phyloP scores from a whole-genome alignment of 768 basidiomycete genomes.

The Boletus patriciae region DNA sequence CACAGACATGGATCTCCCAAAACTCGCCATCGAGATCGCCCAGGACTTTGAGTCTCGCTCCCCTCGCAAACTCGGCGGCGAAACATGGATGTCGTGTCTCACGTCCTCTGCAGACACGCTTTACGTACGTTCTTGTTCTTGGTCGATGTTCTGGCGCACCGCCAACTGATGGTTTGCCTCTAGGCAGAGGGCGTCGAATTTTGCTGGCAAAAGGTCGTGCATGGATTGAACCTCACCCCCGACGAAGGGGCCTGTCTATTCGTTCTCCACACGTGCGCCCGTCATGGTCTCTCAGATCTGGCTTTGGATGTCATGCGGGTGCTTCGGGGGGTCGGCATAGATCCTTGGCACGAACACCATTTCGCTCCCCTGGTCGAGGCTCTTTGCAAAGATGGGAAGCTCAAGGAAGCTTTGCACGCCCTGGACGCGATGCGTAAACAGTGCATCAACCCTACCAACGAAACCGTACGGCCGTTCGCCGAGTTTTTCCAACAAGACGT shows the following conservation, averaged over 20 bases:
- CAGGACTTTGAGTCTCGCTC: constrained; percentile 56
- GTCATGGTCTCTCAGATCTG: constrained; percentile 68
- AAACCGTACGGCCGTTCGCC: constrained; percentile 57
- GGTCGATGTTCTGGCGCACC: background rate
- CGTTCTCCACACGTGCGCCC: constrained; percentile 71
- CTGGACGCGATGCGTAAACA: constrained; percentile 59
- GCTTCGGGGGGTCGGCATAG: constrained; percentile 48
- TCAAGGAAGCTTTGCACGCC: constrained; percentile 63
- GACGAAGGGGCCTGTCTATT: constrained; percentile 74
- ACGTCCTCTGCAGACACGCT: constrained; percentile 59
- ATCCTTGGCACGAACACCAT: constrained; percentile 66
- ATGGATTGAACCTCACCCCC: constrained; percentile 52
- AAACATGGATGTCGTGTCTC: constrained; percentile 68
- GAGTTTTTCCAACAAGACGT: constrained; percentile 45
- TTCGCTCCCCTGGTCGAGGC: constrained; percentile 78
- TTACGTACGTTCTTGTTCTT: constrained; percentile 56
- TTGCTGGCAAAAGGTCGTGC: constrained; percentile 62
- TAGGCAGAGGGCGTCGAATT: constrained; percentile 66
- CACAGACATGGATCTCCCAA: constrained; percentile 52
- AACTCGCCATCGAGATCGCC: constrained; percentile 73
- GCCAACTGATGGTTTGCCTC: background rate
- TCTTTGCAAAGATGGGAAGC: constrained; percentile 53
- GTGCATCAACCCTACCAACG: constrained; percentile 47
- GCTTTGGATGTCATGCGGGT: constrained; percentile 63
- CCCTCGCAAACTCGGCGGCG: constrained; percentile 50